Evolutionary conservation across 1,139 yeast species (phyloP).

Genomic region (Debaryomyces psychrophilus): DNA sequence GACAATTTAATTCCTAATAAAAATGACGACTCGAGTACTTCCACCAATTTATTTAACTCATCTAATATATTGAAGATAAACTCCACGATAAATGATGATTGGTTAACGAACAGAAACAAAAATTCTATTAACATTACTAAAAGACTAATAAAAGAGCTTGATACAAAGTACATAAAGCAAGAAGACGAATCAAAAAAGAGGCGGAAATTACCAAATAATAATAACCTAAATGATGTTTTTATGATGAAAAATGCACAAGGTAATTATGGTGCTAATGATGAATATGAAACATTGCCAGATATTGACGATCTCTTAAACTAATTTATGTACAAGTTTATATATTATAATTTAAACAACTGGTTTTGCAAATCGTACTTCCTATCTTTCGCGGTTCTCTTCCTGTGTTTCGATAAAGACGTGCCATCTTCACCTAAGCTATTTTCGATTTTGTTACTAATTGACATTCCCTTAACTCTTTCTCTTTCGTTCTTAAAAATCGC

Average conservation of each 20-base stretch:
- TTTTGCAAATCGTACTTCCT: conserved; percentile 46
- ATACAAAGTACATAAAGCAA: conserved; percentile 22
- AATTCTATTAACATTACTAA: conserved; percentile 19
- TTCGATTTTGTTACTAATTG: conserved; percentile 33
- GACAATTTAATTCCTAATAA: conserved; percentile 27
- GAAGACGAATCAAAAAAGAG: conserved; percentile 21
- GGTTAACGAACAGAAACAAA: conserved; percentile 22
- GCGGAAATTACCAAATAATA: conserved; percentile 15
- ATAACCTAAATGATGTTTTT: conserved; percentile 2
- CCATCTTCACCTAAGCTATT: conserved; percentile 48
- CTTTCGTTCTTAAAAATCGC: conserved; percentile 32
- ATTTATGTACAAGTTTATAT: conserved; percentile 10
- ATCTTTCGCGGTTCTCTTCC: conserved; percentile 51
- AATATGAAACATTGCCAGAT: conserved; percentile 37
- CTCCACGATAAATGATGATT: conserved; percentile 16
- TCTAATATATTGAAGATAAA: conserved; percentile 31
- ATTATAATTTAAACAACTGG: conserved; percentile 40
- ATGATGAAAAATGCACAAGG: conserved; percentile 20
- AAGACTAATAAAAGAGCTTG: conserved; percentile 25
- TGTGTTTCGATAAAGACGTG: conserved; percentile 35
- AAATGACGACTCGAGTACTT: conserved; percentile 13
- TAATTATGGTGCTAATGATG: conserved; percentile 32
- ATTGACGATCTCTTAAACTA: conserved; percentile 29
- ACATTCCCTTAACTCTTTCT: conserved; percentile 32
- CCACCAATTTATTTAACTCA: conserved; percentile 35